Base-by-base conservation (phyloP, 495 filamentous ascomycete genomes). In the Neurospora hispaniola region DNA sequence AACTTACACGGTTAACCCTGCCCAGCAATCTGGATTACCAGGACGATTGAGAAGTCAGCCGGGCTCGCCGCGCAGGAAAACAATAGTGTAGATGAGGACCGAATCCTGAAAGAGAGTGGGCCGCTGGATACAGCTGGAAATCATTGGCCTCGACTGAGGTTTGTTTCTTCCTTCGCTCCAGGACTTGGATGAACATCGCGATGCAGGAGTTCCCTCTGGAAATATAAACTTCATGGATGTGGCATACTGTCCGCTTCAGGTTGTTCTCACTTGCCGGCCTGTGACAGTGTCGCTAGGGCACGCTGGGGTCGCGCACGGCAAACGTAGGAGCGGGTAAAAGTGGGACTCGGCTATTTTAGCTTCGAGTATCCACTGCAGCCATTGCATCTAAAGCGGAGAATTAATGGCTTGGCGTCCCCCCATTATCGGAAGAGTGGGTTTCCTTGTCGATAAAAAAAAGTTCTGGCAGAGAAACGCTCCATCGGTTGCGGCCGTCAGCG, bases 251-350 rank as follows among this genome's bases (percentile, higher is more conserved):
- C 23, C 39, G 1, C 42, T 3, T 44, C 11, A 9, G 18, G 16
- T 46, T 46, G 46, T 48, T 23, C 9, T 48, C 44, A 48, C n/a
- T 48, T 48, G 23, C 23, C 20, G 23, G 48, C 48, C 12, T 62
- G 54, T 31, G 27, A 59, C 20, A 31, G 48, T 59, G 48, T 27
- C 23, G 48, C 48, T 20, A 20, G 48, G 20, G 20, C 20, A 59
- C 20, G 48, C 20, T 11, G 20, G 48, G 48, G 20, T 59, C 9
- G 48, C 23, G 48, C 48, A 31, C 23, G 23, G 23, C 23, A 23
- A 62, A 62, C 27, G 14, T 31, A 62, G 71, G 69, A 42, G 73
- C 77, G 76, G 77, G 59, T 80, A 80, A 80, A 71, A 74, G 75
- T 75, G 78, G 78, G 74, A 10, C 75, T 12, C 1, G 43, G 23